Conservation (phyloP, 345 rosid species). For the Orychophragmus violaceus region DNA sequence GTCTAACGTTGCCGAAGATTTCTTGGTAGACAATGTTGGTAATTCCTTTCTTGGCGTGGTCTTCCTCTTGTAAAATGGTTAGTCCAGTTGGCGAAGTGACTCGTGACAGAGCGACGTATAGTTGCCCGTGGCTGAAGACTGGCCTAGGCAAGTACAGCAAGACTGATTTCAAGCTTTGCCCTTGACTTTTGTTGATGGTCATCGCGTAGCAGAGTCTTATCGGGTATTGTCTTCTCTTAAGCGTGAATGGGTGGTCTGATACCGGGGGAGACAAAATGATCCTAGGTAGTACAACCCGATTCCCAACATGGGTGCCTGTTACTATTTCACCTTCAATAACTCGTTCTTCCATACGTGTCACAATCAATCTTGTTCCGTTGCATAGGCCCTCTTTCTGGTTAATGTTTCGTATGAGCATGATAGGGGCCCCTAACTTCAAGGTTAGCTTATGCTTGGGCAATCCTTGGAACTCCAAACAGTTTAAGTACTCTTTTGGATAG, state of each 20-base stretch:
- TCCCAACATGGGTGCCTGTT: not conserved
- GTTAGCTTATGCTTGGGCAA: too few species aligned
- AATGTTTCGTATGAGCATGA: too few species aligned
- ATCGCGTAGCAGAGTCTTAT: not conserved
- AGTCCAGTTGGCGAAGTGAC: not conserved
- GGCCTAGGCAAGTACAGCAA: not conserved
- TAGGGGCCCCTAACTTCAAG: too few species aligned
- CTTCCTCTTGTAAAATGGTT: not conserved
- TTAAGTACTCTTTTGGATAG: too few species aligned
- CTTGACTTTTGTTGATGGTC: not conserved
- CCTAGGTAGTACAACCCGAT: too few species aligned
- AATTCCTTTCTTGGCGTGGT: too few species aligned
- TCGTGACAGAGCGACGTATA: not conserved
- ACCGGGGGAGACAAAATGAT: not conserved
- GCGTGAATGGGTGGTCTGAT: not conserved
- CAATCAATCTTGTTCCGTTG: too few species aligned
- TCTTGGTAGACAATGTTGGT: not conserved
- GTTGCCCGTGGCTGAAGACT: not conserved
- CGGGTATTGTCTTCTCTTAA: not conserved
- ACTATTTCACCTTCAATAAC: not conserved
- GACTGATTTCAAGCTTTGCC: not conserved
- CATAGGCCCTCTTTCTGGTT: too few species aligned
- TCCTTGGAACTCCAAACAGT: too few species aligned
- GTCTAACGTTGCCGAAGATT: too few species aligned
- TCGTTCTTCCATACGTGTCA: too few species aligned